Evolutionary conservation across 495 filamentous ascomycete species (phyloP).

Genomic region (Neurospora tetraspora): DNA sequence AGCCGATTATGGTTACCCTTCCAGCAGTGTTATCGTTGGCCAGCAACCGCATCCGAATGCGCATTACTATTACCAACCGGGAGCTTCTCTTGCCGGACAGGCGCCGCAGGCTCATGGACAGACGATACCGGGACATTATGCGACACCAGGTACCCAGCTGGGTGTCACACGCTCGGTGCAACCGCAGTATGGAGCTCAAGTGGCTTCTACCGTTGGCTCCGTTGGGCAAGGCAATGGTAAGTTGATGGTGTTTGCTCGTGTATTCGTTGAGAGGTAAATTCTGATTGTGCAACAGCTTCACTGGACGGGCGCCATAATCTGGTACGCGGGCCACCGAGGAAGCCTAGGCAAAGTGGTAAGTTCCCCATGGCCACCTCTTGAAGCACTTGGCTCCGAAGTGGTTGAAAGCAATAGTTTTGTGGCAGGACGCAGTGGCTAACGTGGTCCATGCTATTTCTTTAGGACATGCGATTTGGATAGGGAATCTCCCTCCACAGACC

Average conservation of each 20-base stretch:
- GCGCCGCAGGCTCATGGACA: constrained; percentile 17
- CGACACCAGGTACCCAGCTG: constrained; percentile 2
- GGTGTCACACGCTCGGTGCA: constrained; percentile 5
- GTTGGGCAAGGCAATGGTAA: constrained; percentile 7
- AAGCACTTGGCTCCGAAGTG: not conserved
- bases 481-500: constrained; percentile 79
- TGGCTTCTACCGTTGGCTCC: not conserved
- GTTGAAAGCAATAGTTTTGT: not conserved
- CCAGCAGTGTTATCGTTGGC: constrained; percentile 25
- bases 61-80: constrained; percentile 31
- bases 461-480: constrained; percentile 94
- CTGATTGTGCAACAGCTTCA: constrained; percentile 16
- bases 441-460: constrained; percentile 3
- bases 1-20: constrained; percentile 27
- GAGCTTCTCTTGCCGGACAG: constrained; percentile 22
- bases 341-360: constrained; percentile 67
- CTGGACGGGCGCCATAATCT: constrained; percentile 32
- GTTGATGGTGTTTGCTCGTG: not conserved
- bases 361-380: not conserved
- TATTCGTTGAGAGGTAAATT: not conserved
- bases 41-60: constrained; percentile 22
- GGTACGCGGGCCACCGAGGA: constrained; percentile 80
- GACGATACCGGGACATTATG: constrained; percentile 23
- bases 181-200: constrained; percentile 5
- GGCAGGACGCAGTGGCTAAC: not conserved